Evolutionary conservation across 1,284 basidiomycete species (phyloP), one percentile per base, ranked within the genome.

Genomic region (Cutaneotrichosporon mucoides): DNA sequence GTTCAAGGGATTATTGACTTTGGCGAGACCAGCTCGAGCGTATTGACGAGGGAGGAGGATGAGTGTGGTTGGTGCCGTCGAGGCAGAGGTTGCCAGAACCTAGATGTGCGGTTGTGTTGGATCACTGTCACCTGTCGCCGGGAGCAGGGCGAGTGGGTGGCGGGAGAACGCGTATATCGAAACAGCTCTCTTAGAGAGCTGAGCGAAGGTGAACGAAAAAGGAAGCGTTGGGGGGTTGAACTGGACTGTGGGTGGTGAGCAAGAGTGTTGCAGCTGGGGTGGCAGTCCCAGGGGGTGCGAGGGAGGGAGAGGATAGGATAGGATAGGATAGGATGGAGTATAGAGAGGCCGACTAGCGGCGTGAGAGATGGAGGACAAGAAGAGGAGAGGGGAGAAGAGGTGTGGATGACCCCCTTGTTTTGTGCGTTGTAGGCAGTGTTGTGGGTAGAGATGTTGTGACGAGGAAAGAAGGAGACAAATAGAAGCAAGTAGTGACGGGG

Each of bases 71-170:
- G 45, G 12, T 35, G 59, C 58, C 59, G 56, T 60, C 59, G 53
- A 60, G 59, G 62, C 59, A 10, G 43, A 64, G 59, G 62, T 64
- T 60, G 41, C 59, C 56, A 58, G 59, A 59, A 60, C 59, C 59
- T 58, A 43, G 36, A 38, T 38, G 58, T 46, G 42, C 33, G 53
- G 42, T 44, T 16, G 11, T 43, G 40, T 44, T 42, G 42, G 42
- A n/a, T 42, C 40, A 46, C 43, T 44, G 53, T 54, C 42, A 46
- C 53, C 51, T 53, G 51, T 53, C 51, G 51, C 51, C 51, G 40
- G 53, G 53, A 54, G 43, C 42, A 54, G 42, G 53, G 53, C 43
- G 42, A 42, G 24, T 16, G 34, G 43, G 53, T 44, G 42, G 53
- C 13, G 53, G 34, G 7, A 38, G 33, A 47, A 47, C 45, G 45